Evolutionary conservation across 805 yeast genomes (phyloP).

Genomic region (Hanseniaspora thailandica): DNA sequence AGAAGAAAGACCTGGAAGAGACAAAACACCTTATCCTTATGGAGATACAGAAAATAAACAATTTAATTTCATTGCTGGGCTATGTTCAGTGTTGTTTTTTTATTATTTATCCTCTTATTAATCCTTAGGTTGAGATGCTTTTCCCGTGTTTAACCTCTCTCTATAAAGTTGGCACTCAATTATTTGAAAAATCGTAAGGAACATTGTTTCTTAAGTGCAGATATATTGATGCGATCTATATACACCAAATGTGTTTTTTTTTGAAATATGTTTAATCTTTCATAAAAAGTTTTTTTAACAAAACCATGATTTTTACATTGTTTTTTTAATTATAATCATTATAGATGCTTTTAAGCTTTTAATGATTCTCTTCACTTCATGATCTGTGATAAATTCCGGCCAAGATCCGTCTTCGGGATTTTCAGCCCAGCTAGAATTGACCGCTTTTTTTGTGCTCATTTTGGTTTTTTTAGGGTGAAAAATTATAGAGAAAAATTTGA

Average conservation of each 20-base stretch:
- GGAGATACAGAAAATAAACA: constrained; percentile 92
- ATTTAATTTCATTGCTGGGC: background rate
- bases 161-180: background rate
- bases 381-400: no score
- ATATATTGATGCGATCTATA: background rate
- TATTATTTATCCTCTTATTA: background rate
- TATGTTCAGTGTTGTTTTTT: constrained; percentile 9
- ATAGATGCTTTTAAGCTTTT: no score
- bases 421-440: no score
- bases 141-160: background rate
- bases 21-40: constrained; percentile 94
- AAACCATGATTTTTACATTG: background rate
- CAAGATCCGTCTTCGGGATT: background rate
- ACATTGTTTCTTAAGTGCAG: background rate
- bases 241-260: background rate
- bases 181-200: background rate
- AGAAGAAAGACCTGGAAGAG: constrained; percentile 99
- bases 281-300: constrained; percentile 4
- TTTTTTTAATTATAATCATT: background rate
- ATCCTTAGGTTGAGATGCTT: background rate
- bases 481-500: background rate
- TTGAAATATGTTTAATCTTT: constrained; percentile 4
- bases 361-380: no score
- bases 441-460: background rate
- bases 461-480: background rate